Percentiles rank a stretch among this genome's conserved stretches.
Conservation (phyloP, 768 basidiomycete species). For the Termitomyces sp. region DNA sequence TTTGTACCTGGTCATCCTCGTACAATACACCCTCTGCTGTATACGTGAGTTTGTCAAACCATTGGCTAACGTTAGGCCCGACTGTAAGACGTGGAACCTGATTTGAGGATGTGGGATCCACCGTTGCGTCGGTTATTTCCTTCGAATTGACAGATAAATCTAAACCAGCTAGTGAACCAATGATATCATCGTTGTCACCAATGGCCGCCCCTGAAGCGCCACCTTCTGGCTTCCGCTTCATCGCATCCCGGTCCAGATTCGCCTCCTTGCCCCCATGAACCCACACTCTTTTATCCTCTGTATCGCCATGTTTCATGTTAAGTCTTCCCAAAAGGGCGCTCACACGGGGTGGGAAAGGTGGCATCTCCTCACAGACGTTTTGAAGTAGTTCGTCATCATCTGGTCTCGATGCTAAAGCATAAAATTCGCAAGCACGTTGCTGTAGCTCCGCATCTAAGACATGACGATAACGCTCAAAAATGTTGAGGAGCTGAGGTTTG, state of each 20-base stretch:
- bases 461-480: conserved; percentile 97
- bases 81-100: conserved; percentile 53
- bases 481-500: conserved; percentile 86
- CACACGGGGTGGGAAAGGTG: conserved; percentile 93
- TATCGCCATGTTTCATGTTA: conserved; percentile 85
- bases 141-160: conserved; percentile 43
- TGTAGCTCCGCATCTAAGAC: conserved; percentile 96
- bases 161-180: conserved; percentile 79
- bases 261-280: conserved; percentile 92
- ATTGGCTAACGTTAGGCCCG: conserved; percentile 77
- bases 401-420: conserved; percentile 74
- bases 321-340: conserved; percentile 84
- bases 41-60: conserved; percentile 83
- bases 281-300: conserved; percentile 96
- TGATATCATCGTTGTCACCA: conserved; percentile 45
- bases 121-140: conserved; percentile 10
- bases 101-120: conserved; percentile 7
- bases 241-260: conserved; percentile 70
- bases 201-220: conserved; percentile 18
- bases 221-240: conserved; percentile 45
- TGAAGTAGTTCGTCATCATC: conserved; percentile 93
- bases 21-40: conserved; percentile 85
- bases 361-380: conserved; percentile 98
- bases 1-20: conserved; percentile 93
- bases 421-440: conserved; percentile 98